Percentiles rank a stretch among this genome's conserved stretches.
phyloP scores from a whole-genome alignment of 257 asterid genomes.

The Solanum okadae region DNA sequence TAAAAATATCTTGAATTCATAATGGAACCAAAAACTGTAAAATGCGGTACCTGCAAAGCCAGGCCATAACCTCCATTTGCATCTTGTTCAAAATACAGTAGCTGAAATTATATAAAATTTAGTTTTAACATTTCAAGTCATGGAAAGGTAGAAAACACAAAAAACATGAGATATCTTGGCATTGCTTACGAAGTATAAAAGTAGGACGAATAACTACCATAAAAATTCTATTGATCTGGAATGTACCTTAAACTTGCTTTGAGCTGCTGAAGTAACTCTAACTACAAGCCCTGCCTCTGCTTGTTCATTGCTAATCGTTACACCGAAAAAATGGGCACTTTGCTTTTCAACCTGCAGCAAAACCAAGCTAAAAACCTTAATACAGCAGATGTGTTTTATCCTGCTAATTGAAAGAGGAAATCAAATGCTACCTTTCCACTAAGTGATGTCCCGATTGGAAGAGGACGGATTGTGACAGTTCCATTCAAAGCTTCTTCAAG shows the following conservation, averaged over 20 bases:
- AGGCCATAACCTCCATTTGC: conserved; percentile 88
- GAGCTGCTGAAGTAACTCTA: conserved; percentile 93
- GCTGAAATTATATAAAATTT: conserved; percentile 28
- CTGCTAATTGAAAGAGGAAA: conserved; percentile 2
- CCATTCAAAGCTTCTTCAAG: conserved; percentile 99
- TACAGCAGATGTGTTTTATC: not conserved
- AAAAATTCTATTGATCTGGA: not conserved
- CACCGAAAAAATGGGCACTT: conserved; percentile 94
- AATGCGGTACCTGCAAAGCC: conserved; percentile 79
- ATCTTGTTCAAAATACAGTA: conserved; percentile 87
- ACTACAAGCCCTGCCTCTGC: conserved; percentile 87
- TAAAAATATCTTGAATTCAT: not conserved
- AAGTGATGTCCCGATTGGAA: conserved; percentile 90
- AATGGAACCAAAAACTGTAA: not conserved
- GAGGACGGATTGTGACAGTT: conserved; percentile 92
- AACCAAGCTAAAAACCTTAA: conserved; percentile 2
- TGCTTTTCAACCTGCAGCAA: conserved; percentile 87
- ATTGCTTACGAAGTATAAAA: not conserved
- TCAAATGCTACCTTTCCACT: conserved; percentile 65
- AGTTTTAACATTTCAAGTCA: conserved; percentile 6
- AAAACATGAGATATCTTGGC: not conserved
- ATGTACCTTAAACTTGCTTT: conserved; percentile 94
- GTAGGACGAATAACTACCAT: not conserved
- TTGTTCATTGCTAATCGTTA: conserved; percentile 87
- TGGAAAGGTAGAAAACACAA: not conserved